Evolutionary conservation across 805 yeast species (phyloP).

Genomic region (Metschnikowia picachoensis): DNA sequence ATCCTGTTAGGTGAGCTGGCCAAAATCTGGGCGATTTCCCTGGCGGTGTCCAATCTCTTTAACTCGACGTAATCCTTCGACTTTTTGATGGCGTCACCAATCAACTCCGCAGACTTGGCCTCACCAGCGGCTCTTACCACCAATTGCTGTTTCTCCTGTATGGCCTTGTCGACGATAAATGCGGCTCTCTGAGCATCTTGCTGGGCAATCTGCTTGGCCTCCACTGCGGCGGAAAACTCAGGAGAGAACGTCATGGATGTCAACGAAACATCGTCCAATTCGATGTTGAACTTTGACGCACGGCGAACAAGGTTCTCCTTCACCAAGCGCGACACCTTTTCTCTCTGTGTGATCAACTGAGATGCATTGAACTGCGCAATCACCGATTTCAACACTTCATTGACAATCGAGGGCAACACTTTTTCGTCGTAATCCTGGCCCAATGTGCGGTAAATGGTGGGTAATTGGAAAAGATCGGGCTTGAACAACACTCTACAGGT

Average conservation of each 20-base stretch:
- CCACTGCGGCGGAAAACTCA: constrained; percentile 95
- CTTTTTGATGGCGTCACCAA: constrained; percentile 98
- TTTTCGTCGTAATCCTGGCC: constrained; percentile 96
- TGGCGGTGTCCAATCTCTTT: constrained; percentile 94
- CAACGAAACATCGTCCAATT: constrained; percentile 92
- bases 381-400: constrained; percentile 93
- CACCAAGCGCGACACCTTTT: constrained; percentile 85
- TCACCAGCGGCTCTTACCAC: constrained; percentile 98
- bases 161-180: constrained; percentile 92
- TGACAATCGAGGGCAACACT: constrained; percentile 95
- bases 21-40: constrained; percentile 86
- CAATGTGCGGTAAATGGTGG: constrained; percentile 83
- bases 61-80: constrained; percentile 93
- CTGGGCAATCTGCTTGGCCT: constrained; percentile 98
- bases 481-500: constrained; percentile 96
- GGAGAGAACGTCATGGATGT: constrained; percentile 97
- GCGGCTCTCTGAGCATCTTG: constrained; percentile 99
- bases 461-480: constrained; percentile 76
- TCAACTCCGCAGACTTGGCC: constrained; percentile 94
- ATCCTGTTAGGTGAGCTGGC: constrained; percentile 88
- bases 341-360: constrained; percentile 98
- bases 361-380: constrained; percentile 99
- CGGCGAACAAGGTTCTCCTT: constrained; percentile 88
- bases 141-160: constrained; percentile 95
- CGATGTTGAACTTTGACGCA: constrained; percentile 82